Base-by-base conservation (phyloP, 2,329 filamentous ascomycete genomes). In the Scolecobasidium constrictum region DNA sequence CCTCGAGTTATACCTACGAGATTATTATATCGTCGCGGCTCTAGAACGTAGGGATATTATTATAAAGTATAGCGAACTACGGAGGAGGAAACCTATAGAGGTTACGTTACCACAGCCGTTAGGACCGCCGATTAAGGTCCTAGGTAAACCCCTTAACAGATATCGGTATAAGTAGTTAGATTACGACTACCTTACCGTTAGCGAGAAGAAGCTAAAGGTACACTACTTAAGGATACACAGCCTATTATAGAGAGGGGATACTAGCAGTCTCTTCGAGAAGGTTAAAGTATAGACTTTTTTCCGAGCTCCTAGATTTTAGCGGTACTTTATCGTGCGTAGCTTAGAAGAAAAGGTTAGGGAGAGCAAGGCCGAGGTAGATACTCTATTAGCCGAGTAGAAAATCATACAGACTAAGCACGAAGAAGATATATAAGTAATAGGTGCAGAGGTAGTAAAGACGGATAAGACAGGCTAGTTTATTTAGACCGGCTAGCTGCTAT, bases 271-370 rank as follows among this genome's bases (percentile, higher is more conserved):
- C 9, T 31, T 31, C n/a, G 26, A 31, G n/a, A 31, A 31, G 26
- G 34, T 39, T 19, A 47, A 28, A 42, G 40, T 46, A n/a, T 31
- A 48, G 35, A 48, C 46, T n/a, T 48, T 48, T 40, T 48, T 48
- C 31, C 37, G 34, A n/a, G 21, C 44, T 12, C 37, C 22, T 18
- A 40, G 46, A 12, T 23, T 48, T 26, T 23, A 48, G 28, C 40
- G 38, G 20, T 46, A 48, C 20, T 48, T 46, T 34, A 46, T 44
- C 19, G 40, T 48, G 35, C 9, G 9, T 31, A n/a, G 9, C n/a
- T n/a, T n/a, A 31, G 26, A 9, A 31, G 26, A 31, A 31, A n/a
- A n/a, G n/a, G 9, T n/a, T 31, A n/a, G 26, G 26, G 26, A 31
- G 26, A 31, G 9, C 9, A 31, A 31, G 26, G 26, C n/a, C 9